These are phyloP conservation scores for Solanum neorickii DNA, from an alignment of 257 asterid genomes.

Conservation along the genomic window DNA sequence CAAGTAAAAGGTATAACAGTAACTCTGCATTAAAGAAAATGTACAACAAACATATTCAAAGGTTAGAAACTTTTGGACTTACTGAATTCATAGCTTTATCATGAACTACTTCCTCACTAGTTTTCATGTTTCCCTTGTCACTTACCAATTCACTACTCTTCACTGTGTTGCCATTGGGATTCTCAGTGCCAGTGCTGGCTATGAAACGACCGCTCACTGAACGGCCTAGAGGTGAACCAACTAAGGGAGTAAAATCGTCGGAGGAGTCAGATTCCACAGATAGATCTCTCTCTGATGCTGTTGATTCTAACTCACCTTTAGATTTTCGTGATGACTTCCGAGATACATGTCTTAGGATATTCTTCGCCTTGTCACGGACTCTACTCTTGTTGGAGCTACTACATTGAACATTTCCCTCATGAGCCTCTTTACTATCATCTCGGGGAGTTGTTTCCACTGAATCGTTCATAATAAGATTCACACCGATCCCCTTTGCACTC, in stretches of 20 bases:
- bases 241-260: background rate
- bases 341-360: background rate
- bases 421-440: slow-evolving; percentile 5
- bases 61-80: background rate
- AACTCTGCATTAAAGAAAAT: background rate
- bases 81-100: background rate
- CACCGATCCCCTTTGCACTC: slow-evolving; percentile 36
- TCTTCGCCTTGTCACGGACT: background rate
- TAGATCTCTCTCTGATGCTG: background rate
- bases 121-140: background rate
- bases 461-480: slow-evolving; percentile 42
- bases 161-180: background rate
- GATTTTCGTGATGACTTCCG: background rate
- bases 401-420: background rate
- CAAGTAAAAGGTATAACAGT: background rate
- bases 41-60: background rate
- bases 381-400: background rate
- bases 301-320: slow-evolving; percentile 4
- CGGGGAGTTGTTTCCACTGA: slow-evolving; percentile 12
- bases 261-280: background rate
- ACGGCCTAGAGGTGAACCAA: background rate
- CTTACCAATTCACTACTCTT: background rate
- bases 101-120: background rate
- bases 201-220: background rate
- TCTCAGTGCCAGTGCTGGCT: background rate